Base-by-base conservation (phyloP, 352 stramenopile genomes). In the Thraustotheca clavata region DNA sequence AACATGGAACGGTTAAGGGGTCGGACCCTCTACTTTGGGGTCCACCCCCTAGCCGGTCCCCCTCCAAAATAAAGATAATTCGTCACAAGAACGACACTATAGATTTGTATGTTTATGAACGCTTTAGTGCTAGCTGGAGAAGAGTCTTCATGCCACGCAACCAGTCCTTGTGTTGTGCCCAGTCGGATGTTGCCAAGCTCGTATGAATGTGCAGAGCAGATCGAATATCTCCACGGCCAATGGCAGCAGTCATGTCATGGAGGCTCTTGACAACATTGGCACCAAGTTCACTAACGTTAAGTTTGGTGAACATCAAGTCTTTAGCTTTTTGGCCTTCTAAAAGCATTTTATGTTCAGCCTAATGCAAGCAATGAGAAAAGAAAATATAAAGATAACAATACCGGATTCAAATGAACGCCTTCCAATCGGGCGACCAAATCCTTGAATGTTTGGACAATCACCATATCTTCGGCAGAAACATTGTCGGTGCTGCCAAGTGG, bases 161-260 rank as follows among this genome's bases (percentile, higher is more conserved):
- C 94, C 94, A 99, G 83, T 98, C 96, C 78, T 98, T 98, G 83
- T 99, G 94, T 60, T 95, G 87, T 67, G 87, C 82, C 96, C 96
- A 99, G 60, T 97, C 89, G 52, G 84, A 94, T 50, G 86, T 94
- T 27, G 96, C 96, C 26, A 98, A 75, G 35, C 73, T 77, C 57
- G 94, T 95, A 68, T 98, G 87, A 49, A 98, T 88, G 36, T 76
- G 67, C 60, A 91, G 81, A 52, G 85, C 85, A 20, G 71, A 79
- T 39, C 68, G 79, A 71, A 91, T 92, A 73, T 94, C 83, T 38
- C 79, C 78, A 50, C 86, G 79, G 31, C 69, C 79, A 59, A 94
- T 92, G 68, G 75, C 88, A 26, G 50, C 67, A 40, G 89, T 77
- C 79, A 94, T 90, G 60, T 92, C 76, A 63, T 91, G 85, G 70